A percentile compares a stretch with the other conserved stretches of the same genome.
Conservation (phyloP, 2,329 filamentous ascomycete species). For the Penicillium sp. region DNA sequence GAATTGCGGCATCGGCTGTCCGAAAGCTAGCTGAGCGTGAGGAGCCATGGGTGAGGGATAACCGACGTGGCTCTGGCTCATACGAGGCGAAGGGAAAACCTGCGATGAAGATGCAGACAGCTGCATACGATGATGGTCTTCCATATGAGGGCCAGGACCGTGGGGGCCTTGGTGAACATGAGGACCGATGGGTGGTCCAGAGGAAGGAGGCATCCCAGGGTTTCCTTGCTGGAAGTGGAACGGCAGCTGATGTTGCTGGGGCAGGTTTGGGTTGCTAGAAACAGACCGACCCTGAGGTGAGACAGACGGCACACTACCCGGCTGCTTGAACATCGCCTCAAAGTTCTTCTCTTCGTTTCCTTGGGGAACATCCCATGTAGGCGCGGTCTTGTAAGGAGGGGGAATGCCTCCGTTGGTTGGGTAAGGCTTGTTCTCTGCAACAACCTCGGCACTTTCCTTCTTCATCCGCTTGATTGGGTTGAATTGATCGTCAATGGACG, state of each 20-base stretch:
- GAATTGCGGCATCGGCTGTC: constrained; percentile 73
- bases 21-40: constrained; percentile 72
- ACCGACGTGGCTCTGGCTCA: constrained; percentile 70
- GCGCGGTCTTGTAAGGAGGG: constrained; percentile 80
- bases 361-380: constrained; percentile 78
- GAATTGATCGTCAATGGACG: constrained; percentile 62
- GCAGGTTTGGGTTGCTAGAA: constrained; percentile 67
- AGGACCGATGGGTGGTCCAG: constrained; percentile 76
- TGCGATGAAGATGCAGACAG: constrained; percentile 83
- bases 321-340: constrained; percentile 78
- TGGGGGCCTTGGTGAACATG: constrained; percentile 81
- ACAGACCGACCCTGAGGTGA: constrained; percentile 71
- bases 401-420: constrained; percentile 81
- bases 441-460: constrained; percentile 63
- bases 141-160: constrained; percentile 69
- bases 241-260: constrained; percentile 84
- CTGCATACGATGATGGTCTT: constrained; percentile 85
- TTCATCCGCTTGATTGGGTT: constrained; percentile 73
- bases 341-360: constrained; percentile 79
- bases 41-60: constrained; percentile 73
- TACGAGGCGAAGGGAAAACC: constrained; percentile 83
- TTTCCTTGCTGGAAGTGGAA: constrained; percentile 79
- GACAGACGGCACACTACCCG: constrained; percentile 63
- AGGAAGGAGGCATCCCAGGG: constrained; percentile 70
- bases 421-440: constrained; percentile 64